phyloP scores from a whole-genome alignment of 768 basidiomycete genomes.

The Lactarius sp. region DNA sequence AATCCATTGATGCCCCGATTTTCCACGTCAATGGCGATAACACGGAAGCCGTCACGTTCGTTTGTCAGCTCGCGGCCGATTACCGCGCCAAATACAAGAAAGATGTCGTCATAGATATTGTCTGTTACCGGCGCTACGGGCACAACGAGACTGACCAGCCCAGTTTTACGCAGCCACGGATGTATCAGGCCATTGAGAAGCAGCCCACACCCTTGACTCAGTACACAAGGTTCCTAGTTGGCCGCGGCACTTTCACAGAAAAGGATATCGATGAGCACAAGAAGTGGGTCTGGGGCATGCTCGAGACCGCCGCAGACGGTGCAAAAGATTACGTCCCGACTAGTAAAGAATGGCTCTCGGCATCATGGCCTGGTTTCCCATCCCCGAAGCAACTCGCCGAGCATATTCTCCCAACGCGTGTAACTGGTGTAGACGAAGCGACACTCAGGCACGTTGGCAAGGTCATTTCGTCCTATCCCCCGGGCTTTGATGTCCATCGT shows the following conservation, averaged over 20 bases:
- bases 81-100: constrained; percentile 98
- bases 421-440: constrained; percentile 75
- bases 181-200: constrained; percentile 96
- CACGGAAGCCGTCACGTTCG: constrained; percentile 96
- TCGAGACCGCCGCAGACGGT: constrained; percentile 92
- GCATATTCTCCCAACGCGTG: constrained; percentile 81
- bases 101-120: constrained; percentile 97
- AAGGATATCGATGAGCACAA: constrained; percentile 97
- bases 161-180: constrained; percentile 95
- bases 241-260: constrained; percentile 90
- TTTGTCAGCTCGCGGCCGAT: constrained; percentile 96
- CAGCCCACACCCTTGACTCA: constrained; percentile 89
- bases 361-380: constrained; percentile 98
- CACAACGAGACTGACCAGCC: constrained; percentile 99
- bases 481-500: constrained; percentile 81
- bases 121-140: constrained; percentile 98
- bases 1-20: constrained; percentile 96
- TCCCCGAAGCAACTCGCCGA: constrained; percentile 94
- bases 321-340: constrained; percentile 95
- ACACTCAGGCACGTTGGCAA: constrained; percentile 81
- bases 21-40: constrained; percentile 99
- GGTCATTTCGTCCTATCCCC: constrained; percentile 80
- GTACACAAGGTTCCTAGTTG: constrained; percentile 87
- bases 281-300: constrained; percentile 99
- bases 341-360: constrained; percentile 94